Base-by-base conservation (phyloP, 371 early-diverging fungal species). In the Mucor racemosus region DNA sequence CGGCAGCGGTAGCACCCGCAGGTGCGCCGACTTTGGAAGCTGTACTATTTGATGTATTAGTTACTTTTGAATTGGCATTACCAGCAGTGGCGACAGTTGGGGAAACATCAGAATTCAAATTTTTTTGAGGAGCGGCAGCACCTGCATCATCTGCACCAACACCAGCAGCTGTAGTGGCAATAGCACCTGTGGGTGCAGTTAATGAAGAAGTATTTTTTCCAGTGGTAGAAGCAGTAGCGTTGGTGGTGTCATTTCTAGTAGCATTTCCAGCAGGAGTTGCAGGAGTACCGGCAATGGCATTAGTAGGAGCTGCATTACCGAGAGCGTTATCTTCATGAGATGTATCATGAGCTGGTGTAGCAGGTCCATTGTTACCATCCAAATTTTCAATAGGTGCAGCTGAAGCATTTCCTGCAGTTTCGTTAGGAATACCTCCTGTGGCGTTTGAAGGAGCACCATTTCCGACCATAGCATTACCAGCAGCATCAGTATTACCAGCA, bases 261-360 rank as follows among this genome's bases (percentile, higher is more conserved):
- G 10, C 60, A 44, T 41, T 44, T 19, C 44, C 41, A 31, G 46
- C 60, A 44, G 41, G 38, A 44, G 35, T 31, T 9, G 17, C 11
- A 42, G 56, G 44, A 44, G 40, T 64, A 56, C 36, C 26, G 9
- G 55, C 17, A 39, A 55, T 34, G 15, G 53, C 53, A 26, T 42
- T 64, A 9, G 34, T 46, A 44, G 56, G 21, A 5, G 65, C 46
- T 10, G 44, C 57, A 31, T 39, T 63, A 7, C 4, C 56, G 34
- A 33, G 14, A n/a, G 7, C 33, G 0, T 7, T 31, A 21, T 21
- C 55, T 6, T 55, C 53, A 15, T 56, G 57, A 44, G 56, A 11
- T 8, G 65, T 19, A 6, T 15, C 57, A 31, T 39, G 54, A 42
- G 5, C 59, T 8, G 59, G 26, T 14, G 36, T 59, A 14, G 60